These are phyloP conservation scores for Comarum palustre DNA, from an alignment of 306 rosid genomes.

Conservation along the genomic window DNA sequence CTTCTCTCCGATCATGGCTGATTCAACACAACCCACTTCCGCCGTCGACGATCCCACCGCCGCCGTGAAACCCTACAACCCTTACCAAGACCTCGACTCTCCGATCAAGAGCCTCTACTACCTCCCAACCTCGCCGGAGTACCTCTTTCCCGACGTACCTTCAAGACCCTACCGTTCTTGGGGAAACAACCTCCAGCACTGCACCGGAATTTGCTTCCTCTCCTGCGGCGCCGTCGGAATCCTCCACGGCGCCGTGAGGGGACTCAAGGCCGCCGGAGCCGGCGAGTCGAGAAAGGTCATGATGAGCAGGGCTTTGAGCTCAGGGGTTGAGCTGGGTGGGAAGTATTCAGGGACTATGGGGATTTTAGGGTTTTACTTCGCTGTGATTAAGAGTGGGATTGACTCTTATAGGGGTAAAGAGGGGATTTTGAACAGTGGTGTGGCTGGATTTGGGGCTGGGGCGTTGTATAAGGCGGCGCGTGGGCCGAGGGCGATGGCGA, in stretches of 20 bases:
- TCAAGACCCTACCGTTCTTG: background rate
- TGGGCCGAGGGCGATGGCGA: background rate
- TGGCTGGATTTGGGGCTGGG: background rate
- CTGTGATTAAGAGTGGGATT: background rate
- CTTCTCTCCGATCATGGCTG: background rate
- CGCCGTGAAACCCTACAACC: background rate
- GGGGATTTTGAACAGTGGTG: background rate
- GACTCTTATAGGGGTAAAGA: background rate
- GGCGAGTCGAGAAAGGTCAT: background rate
- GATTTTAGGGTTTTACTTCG: background rate
- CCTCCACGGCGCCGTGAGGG: background rate
- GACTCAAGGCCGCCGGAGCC: background rate
- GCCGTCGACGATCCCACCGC: background rate
- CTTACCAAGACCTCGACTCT: background rate
- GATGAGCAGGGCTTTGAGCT: background rate
- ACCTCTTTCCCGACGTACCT: background rate
- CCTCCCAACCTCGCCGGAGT: background rate
- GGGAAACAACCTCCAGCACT: background rate
- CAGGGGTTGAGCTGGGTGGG: background rate
- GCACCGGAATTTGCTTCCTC: background rate
- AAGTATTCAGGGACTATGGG: background rate
- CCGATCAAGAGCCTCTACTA: background rate
- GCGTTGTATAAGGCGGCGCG: background rate
- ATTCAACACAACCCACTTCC: background rate
- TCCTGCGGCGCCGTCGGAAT: background rate